Evolutionary conservation across 768 basidiomycete genomes (phyloP), one percentile per base, ranked within the genome.

Genomic region (Austroboletus festivus): DNA sequence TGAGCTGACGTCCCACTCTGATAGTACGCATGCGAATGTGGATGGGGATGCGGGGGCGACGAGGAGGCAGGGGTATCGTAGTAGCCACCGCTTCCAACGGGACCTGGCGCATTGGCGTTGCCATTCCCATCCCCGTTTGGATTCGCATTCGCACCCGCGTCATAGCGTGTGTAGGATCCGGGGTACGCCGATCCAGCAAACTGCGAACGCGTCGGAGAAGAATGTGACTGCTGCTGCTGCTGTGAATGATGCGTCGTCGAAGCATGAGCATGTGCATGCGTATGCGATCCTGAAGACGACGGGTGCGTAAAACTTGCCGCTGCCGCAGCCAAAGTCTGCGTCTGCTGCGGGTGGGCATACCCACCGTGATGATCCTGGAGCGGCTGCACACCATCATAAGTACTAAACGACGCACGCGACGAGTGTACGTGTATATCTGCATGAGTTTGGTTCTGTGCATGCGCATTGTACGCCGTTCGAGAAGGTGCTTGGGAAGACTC

Each of bases 331-430:
- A n/a, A n/a, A n/a, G n/a, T n/a, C n/a, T n/a, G n/a, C n/a, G 55
- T 47, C 34, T 59, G 56, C 39, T 61, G 61, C 42, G 51, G 50
- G 44, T 59, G 57, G 20, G 48, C 28, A 38, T 58, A 63, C 12
- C 51, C 54, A n/a, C 47, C 49, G 8, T 55, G 65, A n/a, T 50
- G 46, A 35, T 68, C 55, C n/a, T 62, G 68, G 31, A 51, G 63
- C n/a, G 51, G 46, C 18, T 63, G 66, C 19, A 56, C 42, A 39
- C 64, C 58, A 38, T 68, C 64, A 18, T 62, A 67, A 4, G 52
- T 28, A 22, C 11, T 61, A 38, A 66, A 65, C 13, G 58, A 44
- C 15, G 48, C 35, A 20, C 63, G 57, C 0, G 60, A 13, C 5
- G 48, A 48, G 15, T 57, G 58, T 4, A 47, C 51, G n/a, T 62